Conservation (phyloP, 2,329 filamentous ascomycete genomes). For the Ophiostoma quercus region DNA sequence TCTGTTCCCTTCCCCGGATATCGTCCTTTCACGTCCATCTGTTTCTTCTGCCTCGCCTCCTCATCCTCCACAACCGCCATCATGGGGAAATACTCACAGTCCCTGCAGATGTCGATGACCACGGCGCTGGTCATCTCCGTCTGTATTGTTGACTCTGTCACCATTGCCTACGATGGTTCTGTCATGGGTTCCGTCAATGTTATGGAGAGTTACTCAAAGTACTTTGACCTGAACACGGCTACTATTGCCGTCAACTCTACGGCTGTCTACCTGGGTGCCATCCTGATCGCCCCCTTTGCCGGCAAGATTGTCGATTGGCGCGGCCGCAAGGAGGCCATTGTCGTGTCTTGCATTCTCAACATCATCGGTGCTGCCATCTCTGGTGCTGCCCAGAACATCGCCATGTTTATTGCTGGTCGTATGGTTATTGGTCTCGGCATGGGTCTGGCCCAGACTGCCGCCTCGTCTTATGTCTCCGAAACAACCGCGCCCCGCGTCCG, state of each 20-base stretch:
- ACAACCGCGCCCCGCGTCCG: constrained; percentile 25
- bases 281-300: constrained; percentile 27
- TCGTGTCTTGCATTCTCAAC: constrained; percentile 27
- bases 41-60: background rate
- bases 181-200: constrained; percentile 36
- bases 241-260: constrained; percentile 34
- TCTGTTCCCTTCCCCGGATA: background rate
- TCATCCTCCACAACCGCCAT: background rate
- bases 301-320: constrained; percentile 29
- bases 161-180: constrained; percentile 34
- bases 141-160: constrained; percentile 25
- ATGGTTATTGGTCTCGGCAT: constrained; percentile 30
- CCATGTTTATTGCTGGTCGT: constrained; percentile 31
- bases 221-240: constrained; percentile 35
- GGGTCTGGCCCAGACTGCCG: constrained; percentile 27
- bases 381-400: constrained; percentile 29
- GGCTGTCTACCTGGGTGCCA: constrained; percentile 31
- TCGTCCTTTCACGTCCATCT: background rate
- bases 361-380: constrained; percentile 29
- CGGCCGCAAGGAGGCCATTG: constrained; percentile 29
- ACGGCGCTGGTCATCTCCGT: constrained; percentile 28
- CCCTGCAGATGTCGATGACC: constrained; percentile 26
- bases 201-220: constrained; percentile 34
- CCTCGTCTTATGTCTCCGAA: constrained; percentile 26
- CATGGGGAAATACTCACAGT: constrained; percentile 15